Percentiles rank a stretch among this genome's conserved stretches.
These are phyloP conservation scores for Brasenia schreberi DNA, from an alignment of 164 flowering plant genomes.

Conservation along the genomic window DNA sequence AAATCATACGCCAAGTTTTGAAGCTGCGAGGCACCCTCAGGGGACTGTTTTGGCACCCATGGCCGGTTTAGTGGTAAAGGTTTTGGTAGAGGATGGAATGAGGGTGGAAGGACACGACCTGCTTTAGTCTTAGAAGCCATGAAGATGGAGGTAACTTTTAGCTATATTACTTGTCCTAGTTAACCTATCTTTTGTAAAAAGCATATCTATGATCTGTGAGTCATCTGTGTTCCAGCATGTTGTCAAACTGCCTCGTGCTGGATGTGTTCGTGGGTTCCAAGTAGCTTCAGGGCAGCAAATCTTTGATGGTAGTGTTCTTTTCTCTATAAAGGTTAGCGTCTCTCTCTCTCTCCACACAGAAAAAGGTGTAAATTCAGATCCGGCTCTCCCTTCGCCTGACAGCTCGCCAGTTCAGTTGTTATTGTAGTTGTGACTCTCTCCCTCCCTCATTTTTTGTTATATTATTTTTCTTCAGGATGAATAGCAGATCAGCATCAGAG, in stretches of 20 bases:
- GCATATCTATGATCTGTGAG: neutral
- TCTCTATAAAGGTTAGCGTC: conserved; percentile 50
- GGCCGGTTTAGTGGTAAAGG: conserved; percentile 94
- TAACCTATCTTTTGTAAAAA: no score
- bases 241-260: conserved; percentile 74
- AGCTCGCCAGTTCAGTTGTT: neutral
- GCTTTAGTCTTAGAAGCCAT: conserved; percentile 86
- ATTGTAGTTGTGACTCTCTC: no score
- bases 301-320: conserved; percentile 56
- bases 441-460: no score
- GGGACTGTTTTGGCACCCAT: conserved; percentile 90
- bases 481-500: neutral
- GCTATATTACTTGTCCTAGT: neutral
- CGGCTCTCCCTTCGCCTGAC: neutral
- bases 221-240: conserved; percentile 43
- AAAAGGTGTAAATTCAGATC: no score
- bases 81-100: conserved; percentile 52
- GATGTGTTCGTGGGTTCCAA: conserved; percentile 49
- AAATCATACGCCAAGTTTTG: conserved; percentile 31
- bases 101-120: conserved; percentile 68
- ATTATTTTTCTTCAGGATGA: neutral
- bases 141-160: conserved; percentile 85
- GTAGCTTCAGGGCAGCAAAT: conserved; percentile 73
- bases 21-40: conserved; percentile 32
- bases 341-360: neutral